These are phyloP conservation scores for Mycena epipterygia DNA, from an alignment of 768 basidiomycete genomes.

Conservation along the genomic window DNA sequence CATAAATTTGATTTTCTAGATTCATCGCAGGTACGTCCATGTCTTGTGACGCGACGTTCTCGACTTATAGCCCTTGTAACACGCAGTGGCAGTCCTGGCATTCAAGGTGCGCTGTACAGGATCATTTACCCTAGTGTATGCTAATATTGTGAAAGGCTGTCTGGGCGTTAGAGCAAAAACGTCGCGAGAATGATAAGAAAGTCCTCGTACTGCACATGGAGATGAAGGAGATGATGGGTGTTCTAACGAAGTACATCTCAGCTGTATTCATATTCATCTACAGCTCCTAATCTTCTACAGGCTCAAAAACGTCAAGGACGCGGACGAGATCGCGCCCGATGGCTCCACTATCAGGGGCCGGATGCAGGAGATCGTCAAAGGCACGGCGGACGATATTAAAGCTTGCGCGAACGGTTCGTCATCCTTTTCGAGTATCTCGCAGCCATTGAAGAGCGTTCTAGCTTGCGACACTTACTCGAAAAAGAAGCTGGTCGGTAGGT, in stretches of 20 bases:
- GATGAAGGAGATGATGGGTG: conserved; percentile 55
- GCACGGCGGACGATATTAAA: conserved; percentile 46
- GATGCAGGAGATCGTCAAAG: conserved; percentile 43
- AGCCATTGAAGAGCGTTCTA: background rate
- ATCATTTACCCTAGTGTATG: no score
- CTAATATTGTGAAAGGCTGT: conserved; percentile 34
- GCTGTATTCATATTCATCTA: no score
- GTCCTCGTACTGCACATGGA: conserved; percentile 50
- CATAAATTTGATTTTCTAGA: background rate
- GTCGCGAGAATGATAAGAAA: conserved; percentile 56
- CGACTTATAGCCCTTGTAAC: no score
- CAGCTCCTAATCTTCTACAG: conserved; percentile 28
- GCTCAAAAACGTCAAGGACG: conserved; percentile 46
- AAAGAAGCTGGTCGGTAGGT: conserved; percentile 46
- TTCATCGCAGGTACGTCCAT: conserved; percentile 20
- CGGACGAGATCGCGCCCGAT: conserved; percentile 42
- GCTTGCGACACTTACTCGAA: conserved; percentile 51
- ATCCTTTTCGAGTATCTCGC: background rate
- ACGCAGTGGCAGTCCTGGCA: conserved; percentile 51
- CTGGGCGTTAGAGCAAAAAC: conserved; percentile 52
- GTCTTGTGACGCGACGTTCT: background rate
- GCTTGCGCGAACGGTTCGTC: conserved; percentile 48
- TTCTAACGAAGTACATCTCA: conserved; percentile 47
- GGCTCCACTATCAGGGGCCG: conserved; percentile 49
- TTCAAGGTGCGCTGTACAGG: conserved; percentile 46